Evolutionary conservation across 352 stramenopile genomes (phyloP), one percentile per base, ranked within the genome.

Genomic region (Pythium monospermum): DNA sequence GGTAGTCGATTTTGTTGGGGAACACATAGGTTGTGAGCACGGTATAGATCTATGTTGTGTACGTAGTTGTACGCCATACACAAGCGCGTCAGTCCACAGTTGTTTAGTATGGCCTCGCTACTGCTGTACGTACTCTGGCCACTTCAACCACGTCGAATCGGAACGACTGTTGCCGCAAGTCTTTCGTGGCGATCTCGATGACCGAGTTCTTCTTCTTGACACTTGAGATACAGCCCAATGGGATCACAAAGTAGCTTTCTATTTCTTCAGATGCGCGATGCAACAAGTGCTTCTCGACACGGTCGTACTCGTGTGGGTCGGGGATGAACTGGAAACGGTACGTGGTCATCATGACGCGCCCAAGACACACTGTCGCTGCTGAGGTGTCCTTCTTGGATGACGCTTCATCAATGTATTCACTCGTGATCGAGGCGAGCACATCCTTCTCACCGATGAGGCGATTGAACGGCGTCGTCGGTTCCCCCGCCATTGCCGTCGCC

Each of bases 21-120:
- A 93, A 93, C 39, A 89, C 79, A 57, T 91, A 93, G 35, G 77
- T 83, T 48, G 69, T 84, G 40, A 93, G 68, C 52, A 93, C 73
- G 18, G 73, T 78, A 46, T 75, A 82, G 48, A 93, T 88, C 76
- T 92, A 33, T n/a, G n/a, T n/a, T n/a, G n/a, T n/a, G n/a, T n/a
- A n/a, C n/a, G n/a, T n/a, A n/a, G n/a, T n/a, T n/a, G n/a, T n/a
- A n/a, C n/a, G n/a, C 18, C n/a, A 46, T 8, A 26, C 48, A 43
- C 6, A 58, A 22, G 11, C 19, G 1, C 12, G 32, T 40, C 12
- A 49, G 22, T 45, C 10, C 3, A 16, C 16, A 4, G 8, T 15
- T 7, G 41, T 37, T 21, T 42, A 26, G 23, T n/a, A 23, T 18
- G 22, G 2, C 28, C 27, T 15, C 28, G 26, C 0, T 0, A n/a